Conservation (phyloP, 129 eudicot species). For the Flaveria bidentis region DNA sequence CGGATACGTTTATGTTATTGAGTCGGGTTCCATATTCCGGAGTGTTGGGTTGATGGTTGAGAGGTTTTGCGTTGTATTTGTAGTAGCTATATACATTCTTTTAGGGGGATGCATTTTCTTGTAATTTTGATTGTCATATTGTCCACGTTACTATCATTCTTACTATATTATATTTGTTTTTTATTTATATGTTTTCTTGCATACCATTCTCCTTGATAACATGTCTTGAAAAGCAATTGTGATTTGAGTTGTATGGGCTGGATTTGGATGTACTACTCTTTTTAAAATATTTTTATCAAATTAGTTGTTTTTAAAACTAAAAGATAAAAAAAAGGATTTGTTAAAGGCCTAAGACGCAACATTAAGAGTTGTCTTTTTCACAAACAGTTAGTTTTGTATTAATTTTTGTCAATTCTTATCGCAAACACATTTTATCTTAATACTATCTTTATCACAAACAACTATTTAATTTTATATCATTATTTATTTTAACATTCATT, state of each 20-base stretch:
- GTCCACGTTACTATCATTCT: slow-evolving; percentile 16
- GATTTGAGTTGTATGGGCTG: slow-evolving; percentile 15
- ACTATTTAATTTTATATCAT: too few species aligned
- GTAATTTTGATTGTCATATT: slow-evolving; percentile 36
- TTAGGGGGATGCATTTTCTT: slow-evolving; percentile 36
- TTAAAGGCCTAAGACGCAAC: too few species aligned
- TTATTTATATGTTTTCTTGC: slow-evolving; percentile 8
- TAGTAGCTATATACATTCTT: slow-evolving; percentile 41
- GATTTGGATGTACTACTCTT: background rate
- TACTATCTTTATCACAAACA: too few species aligned
- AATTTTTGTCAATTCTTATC: too few species aligned
- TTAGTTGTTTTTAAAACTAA: too few species aligned
- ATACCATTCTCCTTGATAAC: background rate
- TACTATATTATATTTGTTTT: slow-evolving; percentile 32
- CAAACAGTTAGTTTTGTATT: too few species aligned
- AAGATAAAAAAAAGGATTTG: too few species aligned
- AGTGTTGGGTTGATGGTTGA: slow-evolving; percentile 21
- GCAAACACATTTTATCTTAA: too few species aligned
- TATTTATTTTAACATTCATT: too few species aligned
- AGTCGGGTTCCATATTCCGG: slow-evolving; percentile 16
- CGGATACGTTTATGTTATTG: slow-evolving; percentile 9
- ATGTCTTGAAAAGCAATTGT: background rate
- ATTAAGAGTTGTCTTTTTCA: too few species aligned
- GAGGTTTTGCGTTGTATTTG: slow-evolving; percentile 35
- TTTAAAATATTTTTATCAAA: too few species aligned